These are phyloP conservation scores for Fusarium buharicum DNA, from an alignment of 2,329 filamentous ascomycete species.

Conservation along the genomic window DNA sequence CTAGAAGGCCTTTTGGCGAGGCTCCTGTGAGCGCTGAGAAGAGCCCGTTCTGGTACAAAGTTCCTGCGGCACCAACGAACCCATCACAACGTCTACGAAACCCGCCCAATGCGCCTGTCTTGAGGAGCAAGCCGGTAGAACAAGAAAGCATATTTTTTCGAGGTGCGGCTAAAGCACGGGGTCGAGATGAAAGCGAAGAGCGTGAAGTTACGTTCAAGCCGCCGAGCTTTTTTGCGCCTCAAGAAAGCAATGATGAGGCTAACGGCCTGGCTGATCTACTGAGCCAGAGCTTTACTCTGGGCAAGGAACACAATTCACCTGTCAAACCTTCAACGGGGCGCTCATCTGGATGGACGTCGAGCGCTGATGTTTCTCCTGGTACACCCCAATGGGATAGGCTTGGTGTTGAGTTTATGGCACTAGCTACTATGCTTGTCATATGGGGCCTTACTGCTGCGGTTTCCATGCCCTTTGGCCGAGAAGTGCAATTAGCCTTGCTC, in stretches of 20 bases:
- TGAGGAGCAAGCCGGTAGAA: slow-evolving; percentile 58
- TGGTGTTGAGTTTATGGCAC: slow-evolving; percentile 36
- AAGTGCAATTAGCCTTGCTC: slow-evolving; percentile 45
- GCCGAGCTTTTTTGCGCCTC: slow-evolving; percentile 68
- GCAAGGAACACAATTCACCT: slow-evolving; percentile 42
- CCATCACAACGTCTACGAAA: slow-evolving; percentile 72
- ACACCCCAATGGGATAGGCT: slow-evolving; percentile 8
- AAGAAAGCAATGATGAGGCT: slow-evolving; percentile 54
- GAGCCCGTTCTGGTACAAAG: slow-evolving; percentile 74
- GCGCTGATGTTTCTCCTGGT: not conserved
- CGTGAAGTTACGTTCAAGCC: slow-evolving; percentile 62
- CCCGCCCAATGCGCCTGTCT: slow-evolving; percentile 65
- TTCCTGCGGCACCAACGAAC: slow-evolving; percentile 75
- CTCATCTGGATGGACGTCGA: not conserved
- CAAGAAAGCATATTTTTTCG: slow-evolving; percentile 64
- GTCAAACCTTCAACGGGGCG: not conserved
- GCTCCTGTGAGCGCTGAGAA: slow-evolving; percentile 56
- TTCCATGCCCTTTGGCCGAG: slow-evolving; percentile 42
- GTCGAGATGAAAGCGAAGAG: slow-evolving; percentile 22
- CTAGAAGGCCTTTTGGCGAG: slow-evolving; percentile 58
- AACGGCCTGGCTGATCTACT: slow-evolving; percentile 58
- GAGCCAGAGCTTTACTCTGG: slow-evolving; percentile 56
- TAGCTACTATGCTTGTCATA: slow-evolving; percentile 37
- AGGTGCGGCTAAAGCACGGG: slow-evolving; percentile 33
- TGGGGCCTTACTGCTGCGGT: slow-evolving; percentile 44